Evolutionary conservation across 2,329 filamentous ascomycete genomes (phyloP).

Genomic region (Aureobasidium subglaciale): DNA sequence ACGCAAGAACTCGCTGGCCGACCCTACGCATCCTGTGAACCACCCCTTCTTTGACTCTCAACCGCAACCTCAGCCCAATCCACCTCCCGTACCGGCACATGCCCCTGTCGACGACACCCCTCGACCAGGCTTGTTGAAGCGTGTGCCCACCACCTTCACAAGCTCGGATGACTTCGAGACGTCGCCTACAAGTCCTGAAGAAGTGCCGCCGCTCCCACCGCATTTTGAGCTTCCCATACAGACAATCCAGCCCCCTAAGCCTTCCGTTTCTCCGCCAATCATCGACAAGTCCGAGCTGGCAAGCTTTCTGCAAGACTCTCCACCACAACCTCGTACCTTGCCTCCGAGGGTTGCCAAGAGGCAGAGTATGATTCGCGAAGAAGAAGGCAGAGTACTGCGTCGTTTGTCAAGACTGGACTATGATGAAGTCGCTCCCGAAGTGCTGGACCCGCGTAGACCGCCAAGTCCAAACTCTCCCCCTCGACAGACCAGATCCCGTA

Average conservation of each 20-base stretch:
- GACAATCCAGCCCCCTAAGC: background rate
- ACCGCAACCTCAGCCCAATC: background rate
- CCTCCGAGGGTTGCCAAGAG: background rate
- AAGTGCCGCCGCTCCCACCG: background rate
- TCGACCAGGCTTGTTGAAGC: constrained; percentile 4
- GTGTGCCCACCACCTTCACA: background rate
- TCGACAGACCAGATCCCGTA: background rate
- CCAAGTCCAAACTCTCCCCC: background rate
- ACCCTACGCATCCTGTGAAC: constrained; percentile 6
- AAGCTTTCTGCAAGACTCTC: background rate
- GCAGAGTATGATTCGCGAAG: background rate
- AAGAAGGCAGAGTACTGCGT: constrained; percentile 4
- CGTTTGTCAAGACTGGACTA: constrained; percentile 4
- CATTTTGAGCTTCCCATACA: background rate
- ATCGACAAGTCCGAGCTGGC: background rate
- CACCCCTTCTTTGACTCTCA: constrained; percentile 12
- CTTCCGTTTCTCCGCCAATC: background rate
- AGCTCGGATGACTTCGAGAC: background rate
- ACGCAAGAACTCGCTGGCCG: constrained; percentile 1
- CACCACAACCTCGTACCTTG: constrained; percentile 3
- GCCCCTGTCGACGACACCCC: background rate
- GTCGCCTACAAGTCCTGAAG: background rate
- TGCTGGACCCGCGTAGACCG: background rate
- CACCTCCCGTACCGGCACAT: background rate
- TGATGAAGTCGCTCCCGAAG: background rate